Percentiles rank a stretch among this genome's conserved stretches.
Evolutionary conservation across 768 basidiomycete species (phyloP).

Genomic region (Hypholoma sublateritium): DNA sequence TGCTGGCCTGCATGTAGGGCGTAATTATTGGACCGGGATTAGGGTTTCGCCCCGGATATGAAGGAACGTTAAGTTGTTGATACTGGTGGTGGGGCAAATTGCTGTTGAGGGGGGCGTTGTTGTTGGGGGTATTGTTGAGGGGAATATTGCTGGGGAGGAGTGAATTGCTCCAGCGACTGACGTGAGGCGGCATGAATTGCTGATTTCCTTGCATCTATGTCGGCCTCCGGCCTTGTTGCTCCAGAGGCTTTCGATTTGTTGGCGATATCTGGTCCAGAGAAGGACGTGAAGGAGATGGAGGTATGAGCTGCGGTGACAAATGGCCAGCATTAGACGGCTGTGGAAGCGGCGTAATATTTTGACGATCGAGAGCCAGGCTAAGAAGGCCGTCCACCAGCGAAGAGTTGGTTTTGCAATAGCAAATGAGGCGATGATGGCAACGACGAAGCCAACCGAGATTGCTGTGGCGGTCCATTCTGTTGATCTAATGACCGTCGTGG

Average conservation of each 20-base stretch:
- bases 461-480: constrained; percentile 1
- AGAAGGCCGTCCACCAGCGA: constrained; percentile 14
- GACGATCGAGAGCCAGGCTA: constrained; percentile 18
- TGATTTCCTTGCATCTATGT: constrained; percentile 13
- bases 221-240: constrained; percentile 15
- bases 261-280: constrained; percentile 8
- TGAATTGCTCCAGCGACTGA: constrained; percentile 12
- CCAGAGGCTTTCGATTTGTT: not conserved
- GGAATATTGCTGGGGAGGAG: constrained; percentile 6
- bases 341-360: constrained; percentile 6
- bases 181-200: not conserved
- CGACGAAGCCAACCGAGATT: not conserved
- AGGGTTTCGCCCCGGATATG: constrained; percentile 20
- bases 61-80: constrained; percentile 22
- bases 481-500: constrained; percentile 15
- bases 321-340: constrained; percentile 14
- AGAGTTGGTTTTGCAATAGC: constrained; percentile 22
- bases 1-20: constrained; percentile 37
- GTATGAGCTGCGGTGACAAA: constrained; percentile 17
- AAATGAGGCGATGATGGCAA: constrained; percentile 9
- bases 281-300: constrained; percentile 13
- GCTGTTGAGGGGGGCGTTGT: constrained; percentile 5
- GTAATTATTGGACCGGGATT: constrained; percentile 35
- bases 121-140: too few species aligned
- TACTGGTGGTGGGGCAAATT: not conserved